Evolutionary conservation across 2,329 filamentous ascomycete species (phyloP), one percentile per base, ranked within the genome.

Genomic region (Atkinsonella hypoxylon): DNA sequence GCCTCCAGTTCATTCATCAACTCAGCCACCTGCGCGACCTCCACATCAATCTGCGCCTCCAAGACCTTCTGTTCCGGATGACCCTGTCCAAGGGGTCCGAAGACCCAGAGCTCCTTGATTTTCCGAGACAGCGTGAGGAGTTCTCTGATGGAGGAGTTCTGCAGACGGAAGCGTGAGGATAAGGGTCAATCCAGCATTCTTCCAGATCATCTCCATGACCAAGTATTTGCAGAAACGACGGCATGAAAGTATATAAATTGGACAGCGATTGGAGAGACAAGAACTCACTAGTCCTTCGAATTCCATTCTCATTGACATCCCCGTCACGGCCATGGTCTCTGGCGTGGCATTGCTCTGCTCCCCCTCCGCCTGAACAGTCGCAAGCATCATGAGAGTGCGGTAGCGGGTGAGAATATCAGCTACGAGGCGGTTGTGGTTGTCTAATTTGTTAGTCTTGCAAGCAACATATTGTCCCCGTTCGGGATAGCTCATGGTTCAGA

Each of bases 101-200:
- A 68, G 48, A 74, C 59, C 72, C 72, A 69, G 47, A 73, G 63
- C 59, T 75, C 64, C 55, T 75, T 72, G 61, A 74, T 64, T 45
- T 66, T 64, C 48, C 70, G 69, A 22, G 67, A 70, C 4, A 73
- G 63, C 4, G 69, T 61, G 50, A 73, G 64, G 8, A 73, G 69
- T 43, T 73, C 69, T 50, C 72, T 73, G 57, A 73, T 64, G 18
- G 67, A 70, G 1, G 67, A 64, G 59, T 70, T 68, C 69, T 71
- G 11, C 0, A 1, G 0, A 1, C 10, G 11, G 20, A 20, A 15
- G 30, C 3, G 6, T 5, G 15, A 36, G 15, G 15, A 36, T 4
- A 36, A 36, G 34, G 4, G 26, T 26, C 26, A 6, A 6, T 26
- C 5, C 8, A 26, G 2, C 5, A 22, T 26, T 26, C 26, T 5